Evolutionary conservation across 2,329 filamentous ascomycete genomes (phyloP).

Genomic region (Phaeophleospora eucalypticola): DNA sequence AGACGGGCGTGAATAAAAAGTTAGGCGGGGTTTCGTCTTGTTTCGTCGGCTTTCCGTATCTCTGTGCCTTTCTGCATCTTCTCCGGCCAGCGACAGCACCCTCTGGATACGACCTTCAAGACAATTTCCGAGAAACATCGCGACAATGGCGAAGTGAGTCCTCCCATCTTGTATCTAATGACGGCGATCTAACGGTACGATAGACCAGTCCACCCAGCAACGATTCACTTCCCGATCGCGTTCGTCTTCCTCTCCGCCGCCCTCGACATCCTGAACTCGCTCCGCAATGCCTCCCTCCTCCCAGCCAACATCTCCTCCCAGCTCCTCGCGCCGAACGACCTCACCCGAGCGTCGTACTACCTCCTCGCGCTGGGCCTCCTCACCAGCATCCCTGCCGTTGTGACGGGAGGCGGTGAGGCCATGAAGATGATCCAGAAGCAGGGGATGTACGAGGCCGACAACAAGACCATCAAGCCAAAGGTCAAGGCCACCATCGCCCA

Average conservation of each 20-base stretch:
- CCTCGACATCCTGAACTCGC: constrained; percentile 39
- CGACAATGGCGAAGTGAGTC: constrained; percentile 18
- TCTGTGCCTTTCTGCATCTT: neutral
- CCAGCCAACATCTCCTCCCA: constrained; percentile 29
- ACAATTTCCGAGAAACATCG: neutral
- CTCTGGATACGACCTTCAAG: too few species aligned
- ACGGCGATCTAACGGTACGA: neutral
- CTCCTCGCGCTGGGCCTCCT: constrained; percentile 40
- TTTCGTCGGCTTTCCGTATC: too few species aligned
- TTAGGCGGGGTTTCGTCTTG: too few species aligned
- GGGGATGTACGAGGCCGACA: constrained; percentile 37
- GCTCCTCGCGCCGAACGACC: constrained; percentile 33
- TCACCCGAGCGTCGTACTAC: constrained; percentile 43
- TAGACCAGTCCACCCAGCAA: constrained; percentile 44
- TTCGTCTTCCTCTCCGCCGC: constrained; percentile 41
- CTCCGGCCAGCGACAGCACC: neutral
- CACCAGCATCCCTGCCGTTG: constrained; percentile 32
- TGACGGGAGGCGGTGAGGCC: constrained; percentile 36
- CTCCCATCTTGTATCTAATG: too few species aligned
- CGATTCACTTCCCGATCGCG: constrained; percentile 47
- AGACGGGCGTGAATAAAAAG: too few species aligned
- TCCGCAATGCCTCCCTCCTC: constrained; percentile 32
- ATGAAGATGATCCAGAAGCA: constrained; percentile 41
- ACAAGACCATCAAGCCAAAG: constrained; percentile 36
- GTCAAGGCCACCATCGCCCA: constrained; percentile 41